These are phyloP conservation scores for Apiotrichum mycotoxinovorans DNA, from an alignment of 1,284 basidiomycete species.

Conservation along the genomic window DNA sequence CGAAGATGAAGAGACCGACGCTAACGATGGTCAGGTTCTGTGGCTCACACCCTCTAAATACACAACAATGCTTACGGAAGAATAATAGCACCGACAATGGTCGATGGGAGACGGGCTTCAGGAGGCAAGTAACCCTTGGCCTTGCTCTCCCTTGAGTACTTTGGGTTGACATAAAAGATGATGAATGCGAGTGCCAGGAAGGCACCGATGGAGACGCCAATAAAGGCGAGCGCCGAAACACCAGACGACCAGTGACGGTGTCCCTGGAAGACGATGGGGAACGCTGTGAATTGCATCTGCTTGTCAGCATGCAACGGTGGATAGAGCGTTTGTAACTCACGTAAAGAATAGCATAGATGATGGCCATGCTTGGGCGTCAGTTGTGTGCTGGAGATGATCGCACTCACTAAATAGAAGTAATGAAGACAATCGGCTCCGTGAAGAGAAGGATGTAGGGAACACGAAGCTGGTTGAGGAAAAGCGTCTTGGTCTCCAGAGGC, in stretches of 20 bases:
- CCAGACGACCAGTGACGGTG: constrained; percentile 49
- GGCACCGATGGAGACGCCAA: constrained; percentile 62
- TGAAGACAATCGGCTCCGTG: constrained; percentile 50
- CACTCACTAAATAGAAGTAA: constrained; percentile 34
- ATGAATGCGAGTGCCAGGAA: constrained; percentile 58
- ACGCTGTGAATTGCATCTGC: constrained; percentile 44
- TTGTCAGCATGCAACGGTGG: not conserved
- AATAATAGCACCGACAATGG: constrained; percentile 59
- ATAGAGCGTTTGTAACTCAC: constrained; percentile 12
- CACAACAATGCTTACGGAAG: constrained; percentile 48
- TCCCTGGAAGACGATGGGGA: constrained; percentile 44
- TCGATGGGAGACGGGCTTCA: constrained; percentile 59
- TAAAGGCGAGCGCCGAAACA: constrained; percentile 61
- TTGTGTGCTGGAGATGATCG: not conserved
- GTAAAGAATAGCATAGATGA: constrained; percentile 48
- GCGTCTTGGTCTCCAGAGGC: constrained; percentile 33
- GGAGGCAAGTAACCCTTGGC: constrained; percentile 27
- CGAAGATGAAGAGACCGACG: constrained; percentile 34
- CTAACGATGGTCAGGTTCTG: not conserved
- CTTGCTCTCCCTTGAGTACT: constrained; percentile 21
- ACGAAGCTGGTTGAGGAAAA: constrained; percentile 46
- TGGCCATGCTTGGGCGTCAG: constrained; percentile 28
- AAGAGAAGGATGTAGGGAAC: constrained; percentile 51
- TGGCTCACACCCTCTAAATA: too few species aligned
- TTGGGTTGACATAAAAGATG: constrained; percentile 37